phyloP scores from a whole-genome alignment of 495 filamentous ascomycete genomes.

The Penicillium alfredii region DNA sequence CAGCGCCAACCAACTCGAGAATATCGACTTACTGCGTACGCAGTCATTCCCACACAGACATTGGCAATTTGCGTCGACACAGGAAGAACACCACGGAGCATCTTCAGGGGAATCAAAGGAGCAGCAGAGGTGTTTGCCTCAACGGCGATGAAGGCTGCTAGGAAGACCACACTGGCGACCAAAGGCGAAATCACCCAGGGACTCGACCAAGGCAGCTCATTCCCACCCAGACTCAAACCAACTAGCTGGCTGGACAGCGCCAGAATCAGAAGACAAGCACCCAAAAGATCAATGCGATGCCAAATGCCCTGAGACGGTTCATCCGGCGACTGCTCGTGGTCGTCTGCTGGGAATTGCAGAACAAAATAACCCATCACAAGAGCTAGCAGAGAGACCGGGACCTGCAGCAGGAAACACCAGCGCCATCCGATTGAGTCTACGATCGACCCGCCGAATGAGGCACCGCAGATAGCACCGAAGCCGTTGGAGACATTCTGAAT shows the following conservation, averaged over 20 bases:
- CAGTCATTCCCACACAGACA: slow-evolving; percentile 54
- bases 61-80: slow-evolving; percentile 53
- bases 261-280: slow-evolving; percentile 49
- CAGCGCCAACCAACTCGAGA: not conserved
- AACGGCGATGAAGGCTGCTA: slow-evolving; percentile 46
- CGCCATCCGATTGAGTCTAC: slow-evolving; percentile 64
- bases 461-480: slow-evolving; percentile 61
- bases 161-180: slow-evolving; percentile 43
- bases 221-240: slow-evolving; percentile 55
- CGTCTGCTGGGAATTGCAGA: slow-evolving; percentile 35
- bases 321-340: slow-evolving; percentile 14
- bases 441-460: slow-evolving; percentile 58
- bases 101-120: slow-evolving; percentile 55
- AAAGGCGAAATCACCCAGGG: slow-evolving; percentile 49
- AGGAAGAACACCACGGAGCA: slow-evolving; percentile 48
- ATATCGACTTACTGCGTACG: slow-evolving; percentile 50
- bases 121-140: slow-evolving; percentile 53
- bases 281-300: slow-evolving; percentile 52
- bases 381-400: slow-evolving; percentile 47
- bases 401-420: slow-evolving; percentile 48
- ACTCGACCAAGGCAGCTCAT: slow-evolving; percentile 55
- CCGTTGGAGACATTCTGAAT: slow-evolving; percentile 57
- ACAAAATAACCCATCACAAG: slow-evolving; percentile 49
- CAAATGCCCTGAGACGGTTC: slow-evolving; percentile 36
- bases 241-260: slow-evolving; percentile 54